Percentiles rank a stretch among this genome's conserved stretches.
Evolutionary conservation across 176 grass and related monocot species (phyloP).

Genomic region (sorghum (Sorghum bicolor)): Sorghum_bicolor_NCBIv3 NC_012875.2:43743001-43743500

Average conservation of each 20-base stretch:
- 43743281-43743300: background rate
- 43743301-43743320: background rate
- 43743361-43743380: background rate
- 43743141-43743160: background rate
- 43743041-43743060: background rate
- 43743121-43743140: conserved; percentile 22
- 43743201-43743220: background rate
- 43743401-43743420: conserved; percentile 34
- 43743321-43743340: background rate
- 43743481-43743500: conserved; percentile 92
- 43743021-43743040: conserved; percentile 7
- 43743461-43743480: conserved; percentile 55
- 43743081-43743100: background rate
- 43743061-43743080: background rate
- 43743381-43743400: conserved; percentile 11
- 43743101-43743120: background rate
- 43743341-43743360: background rate
- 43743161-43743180: conserved; percentile 14
- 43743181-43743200: background rate
- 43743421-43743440: conserved; percentile 41
- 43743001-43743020: conserved; percentile 11
- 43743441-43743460: conserved; percentile 44
- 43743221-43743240: background rate
- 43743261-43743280: background rate
- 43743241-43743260: no score